These are phyloP conservation scores for Schizophyllum commune DNA, from an alignment of 1,284 basidiomycete genomes.

Conservation along the genomic window DNA sequence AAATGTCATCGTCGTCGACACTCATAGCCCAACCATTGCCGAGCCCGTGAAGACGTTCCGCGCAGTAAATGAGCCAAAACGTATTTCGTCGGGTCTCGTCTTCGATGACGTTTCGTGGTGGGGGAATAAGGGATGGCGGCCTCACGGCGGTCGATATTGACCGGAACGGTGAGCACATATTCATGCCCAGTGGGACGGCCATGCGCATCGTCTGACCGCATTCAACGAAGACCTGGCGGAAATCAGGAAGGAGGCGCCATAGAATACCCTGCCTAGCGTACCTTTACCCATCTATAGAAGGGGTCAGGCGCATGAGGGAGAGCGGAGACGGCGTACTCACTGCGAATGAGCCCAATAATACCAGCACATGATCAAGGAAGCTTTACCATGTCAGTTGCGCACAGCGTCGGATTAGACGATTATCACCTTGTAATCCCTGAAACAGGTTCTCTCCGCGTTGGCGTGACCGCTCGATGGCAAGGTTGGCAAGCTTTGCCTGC, in stretches of 20 bases:
- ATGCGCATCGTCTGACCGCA: conserved; percentile 52
- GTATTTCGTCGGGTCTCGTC: conserved; percentile 64
- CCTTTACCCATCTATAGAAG: conserved; percentile 59
- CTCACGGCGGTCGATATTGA: conserved; percentile 47
- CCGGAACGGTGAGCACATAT: conserved; percentile 61
- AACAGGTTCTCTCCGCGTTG: conserved; percentile 48
- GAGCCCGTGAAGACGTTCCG: conserved; percentile 57
- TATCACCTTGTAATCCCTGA: conserved; percentile 42
- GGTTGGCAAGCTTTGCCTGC: conserved; percentile 51
- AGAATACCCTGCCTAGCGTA: conserved; percentile 17
- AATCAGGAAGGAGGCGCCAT: conserved; percentile 4
- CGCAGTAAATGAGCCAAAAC: conserved; percentile 66
- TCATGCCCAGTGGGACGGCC: conserved; percentile 57
- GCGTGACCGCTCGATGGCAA: conserved; percentile 40
- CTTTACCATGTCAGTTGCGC: conserved; percentile 24
- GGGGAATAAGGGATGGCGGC: conserved; percentile 48
- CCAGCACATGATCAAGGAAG: conserved; percentile 55
- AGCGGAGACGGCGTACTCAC: conserved; percentile 23
- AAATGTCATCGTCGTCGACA: conserved; percentile 65
- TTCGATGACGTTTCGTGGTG: conserved; percentile 53
- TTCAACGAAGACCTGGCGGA: conserved; percentile 46
- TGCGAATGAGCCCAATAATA: conserved; percentile 68
- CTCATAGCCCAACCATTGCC: conserved; percentile 66
- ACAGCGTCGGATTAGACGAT: conserved; percentile 1
- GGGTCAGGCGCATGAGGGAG: neutral